Base-by-base conservation (phyloP, 768 basidiomycete species). In the Cystobasidiopsis lactophilus region DNA sequence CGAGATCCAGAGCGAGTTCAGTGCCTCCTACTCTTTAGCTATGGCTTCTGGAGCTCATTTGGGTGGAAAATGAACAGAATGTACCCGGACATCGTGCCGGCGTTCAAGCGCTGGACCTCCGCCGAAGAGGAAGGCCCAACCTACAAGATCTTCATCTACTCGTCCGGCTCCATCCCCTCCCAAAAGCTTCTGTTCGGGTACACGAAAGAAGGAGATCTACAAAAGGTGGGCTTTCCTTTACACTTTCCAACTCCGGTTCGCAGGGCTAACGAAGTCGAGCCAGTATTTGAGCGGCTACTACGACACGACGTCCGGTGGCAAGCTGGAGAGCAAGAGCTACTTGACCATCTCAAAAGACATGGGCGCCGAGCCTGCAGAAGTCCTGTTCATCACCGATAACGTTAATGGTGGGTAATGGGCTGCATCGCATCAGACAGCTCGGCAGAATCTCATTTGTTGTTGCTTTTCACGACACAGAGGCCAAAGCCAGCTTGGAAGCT, bases 351-450 rank as follows among this genome's bases (percentile, higher is more conserved):
- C 48, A 3, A 19, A n/a, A 11, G 5, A 31, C 3, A 50, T 50
- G n/a, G 33, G 21, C 30, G n/a, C n/a, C 5, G 13, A 10, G 19
- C 29, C 30, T 33, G 3, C 4, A 13, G n/a, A 30, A 9, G 23
- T 50, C 11, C 48, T 50, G 18, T 50, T 50, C 48, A 26, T 50
- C 30, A 50, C 48, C n/a, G 48, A 50, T 30, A 50, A 50, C 30
- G 9, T 35, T 18, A 50, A 37, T 16, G 46, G 46, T 43, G n/a
- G 9, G 21, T 47, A 47, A 14, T 10, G 19, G 19, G 4, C 24
- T 47, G 21, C 46, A 21, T 30, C 27, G 18, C 19, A 14, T 23
- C 21, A 29, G 19, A 5, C 46, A 43, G 7, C 27, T 29, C 29
- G 46, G 5, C 16, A 16, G 21, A 29, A 47, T 24, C 19, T 29